Evolutionary conservation across 305 asterid species (phyloP), one percentile per base, ranked within the genome.

Genomic region (Fraxinus sp.): DNA sequence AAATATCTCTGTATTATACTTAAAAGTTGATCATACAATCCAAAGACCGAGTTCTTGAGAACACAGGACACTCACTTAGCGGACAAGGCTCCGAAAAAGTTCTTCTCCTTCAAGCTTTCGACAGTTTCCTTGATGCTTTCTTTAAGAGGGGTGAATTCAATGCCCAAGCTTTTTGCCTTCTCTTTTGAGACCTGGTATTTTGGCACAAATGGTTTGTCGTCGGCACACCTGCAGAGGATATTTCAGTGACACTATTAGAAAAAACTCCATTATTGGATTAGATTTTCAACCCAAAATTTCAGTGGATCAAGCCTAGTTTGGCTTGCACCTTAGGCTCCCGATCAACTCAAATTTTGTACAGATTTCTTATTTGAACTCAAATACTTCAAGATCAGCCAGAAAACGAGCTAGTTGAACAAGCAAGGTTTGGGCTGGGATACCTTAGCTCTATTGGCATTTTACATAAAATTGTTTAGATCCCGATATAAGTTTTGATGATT

Each of bases 121-220:
- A 81, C 86, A 37, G 86, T 70, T 77, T 82, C 89, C 81, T 84
- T 85, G 78, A 87, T 37, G 81, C 83, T 80, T 77, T 62, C 76
- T 16, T 75, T 64, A 32, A 87, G 64, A 8, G 89, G 76, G 36
- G 59, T 81, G 77, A 87, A 82, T 5, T 79, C 84, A 30, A 87
- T 80, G 8, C 89, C 89, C 57, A 87, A 35, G 35, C 22, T 24
- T 73, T 80, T 85, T 4, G 88, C 83, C 49, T 55, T 84, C 49
- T 79, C 83, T 26, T 79, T 80, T 26, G 87, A 84, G 35, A 84
- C 79, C 33, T 87, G 84, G 84, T 82, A 84, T 35, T 80, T 77
- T 16, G 86, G 88, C 0, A 70, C 75, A 39, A 68, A 30, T 9
- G 86, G 86, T 41, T 72, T 80, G 59, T 82, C 86, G 66, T 82